These are phyloP conservation scores for Fusarium sp. DNA, from an alignment of 2,329 filamentous ascomycete genomes.

Conservation along the genomic window DNA sequence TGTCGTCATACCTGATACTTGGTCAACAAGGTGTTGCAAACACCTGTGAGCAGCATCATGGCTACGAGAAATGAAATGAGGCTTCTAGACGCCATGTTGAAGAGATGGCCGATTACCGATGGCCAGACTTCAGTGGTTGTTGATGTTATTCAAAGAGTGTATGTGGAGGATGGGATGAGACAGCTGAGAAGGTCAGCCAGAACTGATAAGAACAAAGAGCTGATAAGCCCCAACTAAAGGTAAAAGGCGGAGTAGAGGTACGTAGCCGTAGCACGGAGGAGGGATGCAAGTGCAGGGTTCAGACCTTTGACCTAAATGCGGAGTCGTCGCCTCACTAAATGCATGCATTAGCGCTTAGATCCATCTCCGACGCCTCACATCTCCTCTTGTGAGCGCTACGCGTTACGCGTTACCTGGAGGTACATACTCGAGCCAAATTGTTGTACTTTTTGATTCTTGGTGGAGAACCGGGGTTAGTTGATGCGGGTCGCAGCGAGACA, in stretches of 20 bases:
- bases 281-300: conserved; percentile 8
- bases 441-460: conserved; percentile 10
- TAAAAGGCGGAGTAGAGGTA: conserved; percentile 13
- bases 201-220: conserved; percentile 31
- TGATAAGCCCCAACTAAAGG: conserved; percentile 26
- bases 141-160: conserved; percentile 8
- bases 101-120: background rate
- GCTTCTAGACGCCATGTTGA: conserved; percentile 73
- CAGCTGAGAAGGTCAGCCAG: background rate
- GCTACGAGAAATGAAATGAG: conserved; percentile 85
- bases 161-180: conserved; percentile 3
- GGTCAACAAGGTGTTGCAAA: conserved; percentile 95
- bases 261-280: background rate
- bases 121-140: conserved; percentile 3
- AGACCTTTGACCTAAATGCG: conserved; percentile 2
- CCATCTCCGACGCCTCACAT: background rate
- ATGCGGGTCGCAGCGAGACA: background rate
- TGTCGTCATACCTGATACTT: conserved; percentile 82
- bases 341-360: conserved; percentile 1
- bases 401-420: conserved; percentile 15
- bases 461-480: background rate
- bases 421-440: background rate
- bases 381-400: background rate
- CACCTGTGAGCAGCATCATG: conserved; percentile 96
- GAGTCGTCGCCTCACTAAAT: conserved; percentile 13